These are phyloP conservation scores for Apium graveolens DNA, from an alignment of 129 eudicot genomes.

Conservation along the genomic window DNA sequence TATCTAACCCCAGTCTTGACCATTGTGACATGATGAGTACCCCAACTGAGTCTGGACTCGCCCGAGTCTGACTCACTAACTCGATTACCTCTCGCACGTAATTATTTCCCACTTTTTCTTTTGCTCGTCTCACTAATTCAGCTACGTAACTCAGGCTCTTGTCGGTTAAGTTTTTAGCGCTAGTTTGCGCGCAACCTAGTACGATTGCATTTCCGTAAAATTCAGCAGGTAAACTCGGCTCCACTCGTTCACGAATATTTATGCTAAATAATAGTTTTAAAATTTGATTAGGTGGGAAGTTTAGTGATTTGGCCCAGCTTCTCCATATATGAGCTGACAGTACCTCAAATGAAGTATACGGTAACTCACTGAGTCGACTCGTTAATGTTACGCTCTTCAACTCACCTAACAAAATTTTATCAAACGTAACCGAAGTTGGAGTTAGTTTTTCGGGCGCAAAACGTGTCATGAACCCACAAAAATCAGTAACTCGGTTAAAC, in stretches of 20 bases:
- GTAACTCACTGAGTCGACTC: constrained; percentile 23
- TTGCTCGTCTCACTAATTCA: constrained; percentile 45
- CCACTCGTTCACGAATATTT: constrained; percentile 48
- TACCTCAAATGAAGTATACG: constrained; percentile 53
- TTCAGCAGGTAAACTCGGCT: constrained; percentile 54
- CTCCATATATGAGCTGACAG: constrained; percentile 72
- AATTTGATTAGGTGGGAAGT: constrained; percentile 52
- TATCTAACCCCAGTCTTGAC: constrained; percentile 74
- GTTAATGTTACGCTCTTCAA: constrained; percentile 24
- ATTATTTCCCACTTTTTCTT: constrained; percentile 51
- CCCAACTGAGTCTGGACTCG: constrained; percentile 66
- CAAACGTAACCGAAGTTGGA: constrained; percentile 53
- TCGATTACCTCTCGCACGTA: constrained; percentile 59
- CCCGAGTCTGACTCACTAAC: constrained; percentile 38
- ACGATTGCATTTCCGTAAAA: constrained; percentile 69
- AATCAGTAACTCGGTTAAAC: constrained; percentile 46
- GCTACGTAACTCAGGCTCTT: constrained; percentile 36
- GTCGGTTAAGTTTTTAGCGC: constrained; percentile 28
- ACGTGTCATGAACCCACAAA: constrained; percentile 37
- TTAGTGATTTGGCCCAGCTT: constrained; percentile 61
- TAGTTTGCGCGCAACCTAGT: constrained; percentile 54
- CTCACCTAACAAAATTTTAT: constrained; percentile 25
- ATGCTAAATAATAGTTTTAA: constrained; percentile 55
- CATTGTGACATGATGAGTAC: constrained; percentile 70
- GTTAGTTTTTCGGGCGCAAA: constrained; percentile 36